These are phyloP conservation scores for Glycine latifolia DNA, from an alignment of 306 rosid genomes.

Conservation along the genomic window DNA sequence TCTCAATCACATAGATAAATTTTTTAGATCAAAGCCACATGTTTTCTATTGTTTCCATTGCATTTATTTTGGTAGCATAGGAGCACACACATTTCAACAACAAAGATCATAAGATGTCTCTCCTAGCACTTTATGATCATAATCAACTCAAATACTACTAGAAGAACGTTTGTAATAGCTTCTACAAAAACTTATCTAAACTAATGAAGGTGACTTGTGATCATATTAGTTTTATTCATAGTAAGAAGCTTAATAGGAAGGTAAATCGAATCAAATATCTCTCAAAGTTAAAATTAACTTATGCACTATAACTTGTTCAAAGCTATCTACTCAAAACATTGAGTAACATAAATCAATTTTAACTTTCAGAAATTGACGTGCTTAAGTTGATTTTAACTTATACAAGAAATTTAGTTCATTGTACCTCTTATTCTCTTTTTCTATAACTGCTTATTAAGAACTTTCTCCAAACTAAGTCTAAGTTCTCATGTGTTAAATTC, in stretches of 20 bases:
- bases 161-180: not conserved
- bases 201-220: not conserved
- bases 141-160: constrained; percentile 16
- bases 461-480: not conserved
- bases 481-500: not conserved
- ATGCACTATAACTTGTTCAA: not conserved
- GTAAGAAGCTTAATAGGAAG: not conserved
- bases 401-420: not conserved
- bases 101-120: constrained; percentile 18
- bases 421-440: not conserved
- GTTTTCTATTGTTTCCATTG: not conserved
- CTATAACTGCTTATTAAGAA: not conserved
- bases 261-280: not conserved
- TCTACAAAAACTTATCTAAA: not conserved
- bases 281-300: not conserved
- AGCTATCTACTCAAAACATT: not conserved
- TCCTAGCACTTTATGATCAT: constrained; percentile 2
- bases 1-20: not conserved
- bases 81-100: not conserved
- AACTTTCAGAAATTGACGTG: too few species aligned
- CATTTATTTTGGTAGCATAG: not conserved
- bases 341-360: not conserved
- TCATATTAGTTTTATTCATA: not conserved
- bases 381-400: too few species aligned
- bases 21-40: constrained; percentile 15